Percentiles rank a stretch among this genome's conserved stretches.
These are phyloP conservation scores for Anisodus acutangulus DNA, from an alignment of 257 asterid genomes.

Conservation along the genomic window DNA sequence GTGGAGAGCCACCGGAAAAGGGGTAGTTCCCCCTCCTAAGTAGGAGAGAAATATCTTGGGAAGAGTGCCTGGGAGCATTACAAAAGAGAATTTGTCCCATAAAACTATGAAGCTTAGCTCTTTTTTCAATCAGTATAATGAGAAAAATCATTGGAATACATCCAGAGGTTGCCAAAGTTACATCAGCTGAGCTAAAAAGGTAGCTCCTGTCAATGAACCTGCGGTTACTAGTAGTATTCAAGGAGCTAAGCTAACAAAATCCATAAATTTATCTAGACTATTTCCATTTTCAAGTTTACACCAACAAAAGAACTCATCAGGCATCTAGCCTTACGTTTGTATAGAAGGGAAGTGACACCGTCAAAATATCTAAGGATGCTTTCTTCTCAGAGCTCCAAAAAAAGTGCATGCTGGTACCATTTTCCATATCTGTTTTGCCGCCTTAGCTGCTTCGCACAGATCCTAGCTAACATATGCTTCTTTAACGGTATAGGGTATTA, in stretches of 20 bases:
- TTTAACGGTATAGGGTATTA: background rate
- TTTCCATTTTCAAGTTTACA: background rate
- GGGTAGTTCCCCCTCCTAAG: too few relatives aligned
- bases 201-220: background rate
- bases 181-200: slow-evolving; percentile 17
- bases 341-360: background rate
- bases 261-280: slow-evolving; percentile 5
- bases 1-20: too few relatives aligned
- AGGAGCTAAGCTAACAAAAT: slow-evolving; percentile 12
- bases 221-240: background rate
- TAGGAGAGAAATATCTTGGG: too few relatives aligned
- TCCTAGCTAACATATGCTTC: background rate
- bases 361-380: background rate
- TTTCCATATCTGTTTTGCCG: background rate
- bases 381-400: background rate
- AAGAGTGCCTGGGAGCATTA: too few relatives aligned
- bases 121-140: background rate
- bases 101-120: too few relatives aligned
- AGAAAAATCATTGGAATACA: background rate
- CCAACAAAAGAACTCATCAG: background rate
- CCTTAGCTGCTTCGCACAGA: background rate
- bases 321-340: slow-evolving; percentile 6
- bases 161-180: background rate
- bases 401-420: background rate
- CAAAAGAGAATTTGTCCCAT: too few relatives aligned